A percentile compares a stretch with the other conserved stretches of the same genome.
Evolutionary conservation across 2,329 filamentous ascomycete species (phyloP).

Genomic region (Alternaria infectoria): DNA sequence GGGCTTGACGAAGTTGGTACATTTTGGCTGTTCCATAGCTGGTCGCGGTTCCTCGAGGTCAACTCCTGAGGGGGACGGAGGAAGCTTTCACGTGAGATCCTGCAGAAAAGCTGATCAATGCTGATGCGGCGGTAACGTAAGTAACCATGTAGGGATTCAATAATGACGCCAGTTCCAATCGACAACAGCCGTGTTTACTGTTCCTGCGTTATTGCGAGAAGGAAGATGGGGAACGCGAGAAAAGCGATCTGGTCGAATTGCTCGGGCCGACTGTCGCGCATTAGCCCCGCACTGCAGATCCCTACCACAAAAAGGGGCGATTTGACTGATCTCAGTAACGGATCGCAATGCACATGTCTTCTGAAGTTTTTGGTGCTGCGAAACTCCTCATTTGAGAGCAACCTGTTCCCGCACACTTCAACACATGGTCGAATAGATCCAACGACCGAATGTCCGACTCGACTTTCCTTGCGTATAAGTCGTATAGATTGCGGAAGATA

Average conservation of each 20-base stretch:
- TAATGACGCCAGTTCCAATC: background rate
- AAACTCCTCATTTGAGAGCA: background rate
- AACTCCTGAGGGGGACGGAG: background rate
- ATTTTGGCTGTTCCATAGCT: background rate
- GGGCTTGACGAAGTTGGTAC: background rate
- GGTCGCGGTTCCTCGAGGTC: background rate
- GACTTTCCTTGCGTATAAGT: slow-evolving; percentile 11
- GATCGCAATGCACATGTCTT: background rate
- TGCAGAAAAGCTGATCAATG: background rate
- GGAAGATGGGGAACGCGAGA: background rate
- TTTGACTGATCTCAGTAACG: background rate
- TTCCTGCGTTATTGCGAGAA: background rate
- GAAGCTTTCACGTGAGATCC: background rate
- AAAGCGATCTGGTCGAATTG: background rate
- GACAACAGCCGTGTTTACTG: background rate
- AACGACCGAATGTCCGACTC: slow-evolving; percentile 30
- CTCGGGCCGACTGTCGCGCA: background rate
- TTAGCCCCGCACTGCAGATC: background rate
- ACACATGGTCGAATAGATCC: slow-evolving; percentile 44
- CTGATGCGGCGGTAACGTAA: background rate
- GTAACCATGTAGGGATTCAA: background rate
- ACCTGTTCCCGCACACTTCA: slow-evolving; percentile 63
- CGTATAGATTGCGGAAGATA: background rate
- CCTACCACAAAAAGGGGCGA: background rate
- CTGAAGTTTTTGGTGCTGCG: background rate